phyloP scores from a whole-genome alignment of 768 basidiomycete genomes.

The Tylopilus sp. region DNA sequence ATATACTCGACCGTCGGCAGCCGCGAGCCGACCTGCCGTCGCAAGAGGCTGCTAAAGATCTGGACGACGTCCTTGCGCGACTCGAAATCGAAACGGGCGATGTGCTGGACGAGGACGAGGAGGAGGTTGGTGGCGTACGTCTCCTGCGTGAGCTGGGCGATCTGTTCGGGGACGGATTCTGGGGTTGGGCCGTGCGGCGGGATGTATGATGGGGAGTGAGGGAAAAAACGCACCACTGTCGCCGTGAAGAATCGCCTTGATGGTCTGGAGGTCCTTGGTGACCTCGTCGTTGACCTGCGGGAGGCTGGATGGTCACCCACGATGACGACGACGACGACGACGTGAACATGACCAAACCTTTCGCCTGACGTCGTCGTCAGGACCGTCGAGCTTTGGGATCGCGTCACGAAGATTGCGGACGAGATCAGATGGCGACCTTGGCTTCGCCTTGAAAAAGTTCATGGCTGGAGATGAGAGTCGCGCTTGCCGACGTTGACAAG shows the following conservation, averaged over 20 bases:
- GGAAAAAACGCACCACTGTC: conserved; percentile 65
- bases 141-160: conserved; percentile 94
- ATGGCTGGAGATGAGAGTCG: conserved; percentile 24
- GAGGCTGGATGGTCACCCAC: background rate
- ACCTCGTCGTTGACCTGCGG: conserved; percentile 83
- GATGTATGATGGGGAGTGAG: background rate
- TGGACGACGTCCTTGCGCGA: conserved; percentile 82
- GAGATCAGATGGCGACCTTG: conserved; percentile 81
- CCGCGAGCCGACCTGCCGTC: conserved; percentile 87
- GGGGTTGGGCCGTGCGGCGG: conserved; percentile 8
- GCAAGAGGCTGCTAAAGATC: conserved; percentile 83
- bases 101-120: conserved; percentile 71
- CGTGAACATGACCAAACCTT: conserved; percentile 55
- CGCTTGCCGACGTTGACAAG: too few species aligned
- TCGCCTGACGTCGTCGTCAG: conserved; percentile 70
- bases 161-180: conserved; percentile 84
- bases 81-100: conserved; percentile 92
- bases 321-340: conserved; percentile 18
- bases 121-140: conserved; percentile 90
- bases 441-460: conserved; percentile 96
- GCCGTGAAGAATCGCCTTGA: conserved; percentile 83
- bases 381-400: conserved; percentile 69
- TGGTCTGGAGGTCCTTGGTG: conserved; percentile 83
- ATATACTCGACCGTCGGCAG: conserved; percentile 96
- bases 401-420: conserved; percentile 78